These are phyloP conservation scores for Monosporozyma servazzii DNA, from an alignment of 805 yeast species.

Conservation along the genomic window DNA sequence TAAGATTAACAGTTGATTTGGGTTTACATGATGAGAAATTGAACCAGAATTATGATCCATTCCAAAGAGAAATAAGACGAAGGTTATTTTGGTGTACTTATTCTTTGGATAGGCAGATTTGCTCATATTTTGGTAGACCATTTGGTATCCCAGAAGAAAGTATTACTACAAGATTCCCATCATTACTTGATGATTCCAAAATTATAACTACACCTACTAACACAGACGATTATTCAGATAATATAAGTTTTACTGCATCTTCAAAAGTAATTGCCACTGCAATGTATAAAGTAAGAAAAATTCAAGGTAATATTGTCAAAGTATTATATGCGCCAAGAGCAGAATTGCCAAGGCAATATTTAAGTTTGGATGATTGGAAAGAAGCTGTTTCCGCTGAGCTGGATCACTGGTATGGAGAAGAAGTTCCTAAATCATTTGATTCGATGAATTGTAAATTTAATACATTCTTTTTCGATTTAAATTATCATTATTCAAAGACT, in stretches of 20 bases:
- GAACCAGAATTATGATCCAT: constrained; percentile 39
- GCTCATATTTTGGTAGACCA: constrained; percentile 81
- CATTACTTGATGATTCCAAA: constrained; percentile 62
- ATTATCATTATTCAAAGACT: constrained; percentile 66
- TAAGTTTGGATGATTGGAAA: constrained; percentile 54
- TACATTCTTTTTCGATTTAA: constrained; percentile 57
- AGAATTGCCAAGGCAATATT: constrained; percentile 58
- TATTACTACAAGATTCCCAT: constrained; percentile 62
- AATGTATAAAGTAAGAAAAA: constrained; percentile 57
- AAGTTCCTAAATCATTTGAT: constrained; percentile 45
- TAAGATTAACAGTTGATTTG: constrained; percentile 71
- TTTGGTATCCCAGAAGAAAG: constrained; percentile 81
- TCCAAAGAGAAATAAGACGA: constrained; percentile 58
- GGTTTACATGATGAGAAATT: constrained; percentile 68
- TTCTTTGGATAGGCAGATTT: constrained; percentile 74
- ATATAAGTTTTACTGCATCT: constrained; percentile 39
- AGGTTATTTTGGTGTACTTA: constrained; percentile 86
- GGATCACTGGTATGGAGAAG: constrained; percentile 50
- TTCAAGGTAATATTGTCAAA: constrained; percentile 71
- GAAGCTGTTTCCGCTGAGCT: constrained; percentile 40
- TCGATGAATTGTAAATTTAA: constrained; percentile 71
- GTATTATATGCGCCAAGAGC: constrained; percentile 58
- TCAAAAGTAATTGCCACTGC: constrained; percentile 61
- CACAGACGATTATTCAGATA: constrained; percentile 33
- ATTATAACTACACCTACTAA: constrained; percentile 34